Evolutionary conservation across 2,329 filamentous ascomycete species (phyloP), one percentile per base, ranked within the genome.

Genomic region (Phyllosticta citriasiana): DNA sequence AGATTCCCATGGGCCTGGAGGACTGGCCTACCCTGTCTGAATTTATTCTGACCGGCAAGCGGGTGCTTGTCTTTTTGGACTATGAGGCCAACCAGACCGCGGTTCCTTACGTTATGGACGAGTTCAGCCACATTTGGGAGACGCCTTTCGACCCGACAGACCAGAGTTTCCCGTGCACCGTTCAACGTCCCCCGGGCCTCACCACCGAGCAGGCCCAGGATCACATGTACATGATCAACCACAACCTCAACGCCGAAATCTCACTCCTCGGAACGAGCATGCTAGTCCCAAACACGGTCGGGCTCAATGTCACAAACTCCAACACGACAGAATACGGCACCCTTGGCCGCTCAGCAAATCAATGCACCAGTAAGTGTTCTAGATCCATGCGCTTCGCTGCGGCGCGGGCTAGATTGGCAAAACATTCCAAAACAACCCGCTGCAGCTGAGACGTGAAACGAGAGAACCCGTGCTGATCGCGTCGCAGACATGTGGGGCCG

Each of bases 111-210:
- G 82, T 96, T 52, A 79, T 96, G 51, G 89, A 96, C 72, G 82
- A 97, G 74, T 97, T 96, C 77, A 83, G 83, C 5, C 88, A 96
- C 70, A 82, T 95, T 76, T 96, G 89, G 89, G 90, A 97, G 76
- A 93, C 91, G 0, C 89, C 89, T 0, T 97, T 96, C 71, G 89
- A 91, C 59, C 91, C 84, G 0, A 83, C 80, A 0, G 74, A 86
- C 67, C 76, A 84, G 2, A 72, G 73, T 0, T 96, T 96, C 71
- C 91, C 91, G 0, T 97, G 92, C 76, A 85, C 78, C 0, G 80
- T 86, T 47, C 84, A 96, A 70, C 86, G 92, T 0, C 91, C 92
- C 0, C 89, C 89, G 0, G 77, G 82, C 53, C 76, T 95, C 62
- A 68, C 76, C 2, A 69, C 71, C 0, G 81, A 83, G 2, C 71